Percentiles rank a stretch among this genome's conserved stretches.
These are phyloP conservation scores for Apiospora aurea DNA, from an alignment of 2,329 filamentous ascomycete genomes.

Conservation along the genomic window DNA sequence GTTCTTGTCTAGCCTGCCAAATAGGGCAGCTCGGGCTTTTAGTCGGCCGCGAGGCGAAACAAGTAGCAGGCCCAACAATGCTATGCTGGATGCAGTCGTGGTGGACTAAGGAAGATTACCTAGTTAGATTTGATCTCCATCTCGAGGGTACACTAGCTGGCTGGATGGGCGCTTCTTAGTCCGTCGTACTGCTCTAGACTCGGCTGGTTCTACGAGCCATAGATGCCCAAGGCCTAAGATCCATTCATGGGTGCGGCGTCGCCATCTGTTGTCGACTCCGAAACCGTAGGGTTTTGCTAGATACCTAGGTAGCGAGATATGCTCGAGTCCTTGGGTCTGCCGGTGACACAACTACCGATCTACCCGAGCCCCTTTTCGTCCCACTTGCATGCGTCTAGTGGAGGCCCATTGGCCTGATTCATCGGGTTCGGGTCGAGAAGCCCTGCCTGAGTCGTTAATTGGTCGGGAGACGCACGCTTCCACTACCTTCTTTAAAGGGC, in stretches of 20 bases:
- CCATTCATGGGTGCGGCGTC: background rate
- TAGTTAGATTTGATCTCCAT: background rate
- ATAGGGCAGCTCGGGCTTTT: background rate
- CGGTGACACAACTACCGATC: background rate
- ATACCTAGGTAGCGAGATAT: too few species aligned
- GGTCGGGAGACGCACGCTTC: background rate
- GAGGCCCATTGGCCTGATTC: background rate
- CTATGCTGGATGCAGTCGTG: background rate
- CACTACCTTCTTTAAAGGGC: background rate
- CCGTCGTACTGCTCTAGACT: too few species aligned
- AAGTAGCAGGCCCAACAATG: background rate
- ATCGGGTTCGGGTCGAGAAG: background rate
- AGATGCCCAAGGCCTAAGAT: background rate
- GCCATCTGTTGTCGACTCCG: too few species aligned
- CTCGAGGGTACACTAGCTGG: background rate
- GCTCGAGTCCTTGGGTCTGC: background rate
- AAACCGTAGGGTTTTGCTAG: too few species aligned
- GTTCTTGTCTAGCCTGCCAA: background rate
- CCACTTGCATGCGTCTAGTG: too few species aligned
- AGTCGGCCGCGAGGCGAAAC: background rate
- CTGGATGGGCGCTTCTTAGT: background rate
- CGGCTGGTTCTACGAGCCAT: background rate
- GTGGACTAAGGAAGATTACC: background rate
- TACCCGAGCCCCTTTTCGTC: background rate
- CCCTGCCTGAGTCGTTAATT: background rate